Percentiles rank a stretch among this genome's conserved stretches.
Conservation (phyloP, 108 stramenopile species). For the Poteriospumella lacustris region DNA sequence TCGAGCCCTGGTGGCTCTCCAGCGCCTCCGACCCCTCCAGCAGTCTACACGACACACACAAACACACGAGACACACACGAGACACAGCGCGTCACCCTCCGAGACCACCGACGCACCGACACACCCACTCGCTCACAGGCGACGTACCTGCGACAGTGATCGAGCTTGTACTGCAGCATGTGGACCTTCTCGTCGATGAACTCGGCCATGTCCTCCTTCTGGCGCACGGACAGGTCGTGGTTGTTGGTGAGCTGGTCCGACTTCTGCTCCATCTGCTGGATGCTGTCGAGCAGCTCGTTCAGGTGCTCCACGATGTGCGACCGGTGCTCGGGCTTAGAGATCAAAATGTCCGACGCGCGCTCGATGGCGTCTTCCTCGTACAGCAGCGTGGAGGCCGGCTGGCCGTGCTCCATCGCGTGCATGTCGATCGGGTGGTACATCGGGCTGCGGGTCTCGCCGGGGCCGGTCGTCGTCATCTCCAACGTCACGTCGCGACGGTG, state of each 20-base stretch:
- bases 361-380: neutral
- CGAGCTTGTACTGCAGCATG: conserved; percentile 8
- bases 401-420: neutral
- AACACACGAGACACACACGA: too few relatives aligned
- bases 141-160: neutral
- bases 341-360: neutral
- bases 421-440: neutral
- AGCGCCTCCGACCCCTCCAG: too few relatives aligned
- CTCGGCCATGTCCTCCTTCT: neutral
- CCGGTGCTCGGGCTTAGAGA: neutral
- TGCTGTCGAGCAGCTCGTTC: neutral
- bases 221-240: neutral
- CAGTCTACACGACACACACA: too few relatives aligned
- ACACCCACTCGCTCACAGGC: neutral
- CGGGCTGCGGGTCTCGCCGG: neutral
- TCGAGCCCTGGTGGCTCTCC: too few relatives aligned
- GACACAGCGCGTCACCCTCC: neutral
- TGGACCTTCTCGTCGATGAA: neutral
- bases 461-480: neutral
- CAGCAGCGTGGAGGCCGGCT: too few relatives aligned
- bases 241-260: neutral
- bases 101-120: neutral
- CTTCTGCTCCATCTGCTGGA: neutral
- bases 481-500: neutral
- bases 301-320: neutral